Evolutionary conservation across 192 early-diverging fungal genomes (phyloP).

Genomic region (Powellomyces hirtus): DNA sequence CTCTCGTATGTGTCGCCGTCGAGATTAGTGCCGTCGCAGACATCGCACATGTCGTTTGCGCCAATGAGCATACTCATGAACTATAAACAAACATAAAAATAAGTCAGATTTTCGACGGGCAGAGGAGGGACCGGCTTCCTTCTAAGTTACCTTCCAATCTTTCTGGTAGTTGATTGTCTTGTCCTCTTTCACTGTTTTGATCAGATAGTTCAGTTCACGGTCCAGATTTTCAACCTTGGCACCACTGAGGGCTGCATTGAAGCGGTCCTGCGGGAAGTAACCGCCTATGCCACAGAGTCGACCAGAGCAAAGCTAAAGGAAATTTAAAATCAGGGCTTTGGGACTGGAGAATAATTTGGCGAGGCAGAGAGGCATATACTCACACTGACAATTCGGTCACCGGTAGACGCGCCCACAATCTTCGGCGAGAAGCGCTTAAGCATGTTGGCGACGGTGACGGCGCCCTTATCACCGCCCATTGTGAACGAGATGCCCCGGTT

Average conservation of each 20-base stretch:
- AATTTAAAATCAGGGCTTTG: too few relatives aligned
- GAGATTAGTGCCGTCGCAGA: background rate
- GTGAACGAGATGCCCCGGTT: constrained; percentile 2
- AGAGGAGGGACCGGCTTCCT: too few relatives aligned
- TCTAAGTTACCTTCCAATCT: too few relatives aligned
- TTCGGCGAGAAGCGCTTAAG: background rate
- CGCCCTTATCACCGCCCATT: background rate
- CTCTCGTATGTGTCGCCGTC: background rate
- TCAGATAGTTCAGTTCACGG: background rate
- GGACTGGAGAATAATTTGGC: too few relatives aligned
- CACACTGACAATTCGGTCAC: too few relatives aligned
- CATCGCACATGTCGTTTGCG: background rate
- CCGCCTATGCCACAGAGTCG: background rate
- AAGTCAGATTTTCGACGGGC: too few relatives aligned
- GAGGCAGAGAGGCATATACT: too few relatives aligned
- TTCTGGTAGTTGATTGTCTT: background rate
- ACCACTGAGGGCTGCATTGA: background rate
- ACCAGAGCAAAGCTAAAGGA: background rate
- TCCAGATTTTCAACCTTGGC: background rate
- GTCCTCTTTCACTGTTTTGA: too few relatives aligned
- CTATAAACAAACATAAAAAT: too few relatives aligned
- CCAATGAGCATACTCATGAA: constrained; percentile 2
- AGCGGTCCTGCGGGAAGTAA: background rate
- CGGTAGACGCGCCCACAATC: too few relatives aligned
- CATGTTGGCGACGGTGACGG: background rate